Conservation (phyloP, 1,139 yeast species). For the Suhomyces anneliseae region DNA sequence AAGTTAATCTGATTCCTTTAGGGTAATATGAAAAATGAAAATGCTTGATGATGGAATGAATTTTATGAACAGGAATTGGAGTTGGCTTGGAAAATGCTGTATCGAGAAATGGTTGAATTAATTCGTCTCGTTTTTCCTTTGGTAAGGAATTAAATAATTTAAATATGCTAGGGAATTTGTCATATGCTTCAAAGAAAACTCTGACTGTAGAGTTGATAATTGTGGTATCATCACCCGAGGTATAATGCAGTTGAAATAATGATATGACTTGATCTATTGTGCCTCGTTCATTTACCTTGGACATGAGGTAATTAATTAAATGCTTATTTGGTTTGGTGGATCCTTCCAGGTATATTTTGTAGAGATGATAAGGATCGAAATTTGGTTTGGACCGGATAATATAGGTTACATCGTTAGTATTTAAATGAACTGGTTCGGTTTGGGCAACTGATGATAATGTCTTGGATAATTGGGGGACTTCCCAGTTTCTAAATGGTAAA, state of each 20-base stretch:
- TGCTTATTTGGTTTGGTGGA: slow-evolving; percentile 12
- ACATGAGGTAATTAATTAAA: slow-evolving; percentile 14
- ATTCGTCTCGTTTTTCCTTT: not conserved
- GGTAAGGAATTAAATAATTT: slow-evolving; percentile 2
- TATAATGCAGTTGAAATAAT: slow-evolving; percentile 6
- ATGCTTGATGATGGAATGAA: not conserved
- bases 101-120: not conserved
- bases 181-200: slow-evolving; percentile 2
- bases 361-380: slow-evolving; percentile 11
- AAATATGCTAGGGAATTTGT: slow-evolving; percentile 2
- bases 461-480: not conserved
- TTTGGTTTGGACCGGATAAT: slow-evolving; percentile 9
- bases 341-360: slow-evolving; percentile 11
- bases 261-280: slow-evolving; percentile 5
- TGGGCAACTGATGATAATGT: not conserved
- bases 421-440: not conserved
- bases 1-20: slow-evolving; percentile 1
- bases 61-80: not conserved
- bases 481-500: slow-evolving; percentile 1
- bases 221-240: slow-evolving; percentile 7
- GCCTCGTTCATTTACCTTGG: slow-evolving; percentile 2
- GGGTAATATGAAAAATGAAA: slow-evolving; percentile 5
- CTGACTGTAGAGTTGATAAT: slow-evolving; percentile 3
- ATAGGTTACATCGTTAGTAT: slow-evolving; percentile 12
- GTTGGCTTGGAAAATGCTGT: not conserved